Base-by-base conservation (phyloP, 108 stramenopile genomes). In the Cylindrotheca fusiformis region DNA sequence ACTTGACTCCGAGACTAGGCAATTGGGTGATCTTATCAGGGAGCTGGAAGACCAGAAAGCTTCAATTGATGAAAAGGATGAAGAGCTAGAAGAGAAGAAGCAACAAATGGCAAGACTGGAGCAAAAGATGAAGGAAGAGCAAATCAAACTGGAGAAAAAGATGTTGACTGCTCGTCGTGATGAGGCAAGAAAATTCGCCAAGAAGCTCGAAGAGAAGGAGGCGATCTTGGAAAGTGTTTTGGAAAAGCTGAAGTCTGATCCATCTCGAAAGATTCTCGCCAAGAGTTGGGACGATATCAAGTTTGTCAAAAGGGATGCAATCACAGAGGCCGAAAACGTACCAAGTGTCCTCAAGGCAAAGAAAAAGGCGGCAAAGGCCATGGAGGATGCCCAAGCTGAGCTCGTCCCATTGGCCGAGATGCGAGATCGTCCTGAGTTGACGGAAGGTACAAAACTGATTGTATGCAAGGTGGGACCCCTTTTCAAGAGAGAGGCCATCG, bases 141-240 rank as follows among this genome's bases (percentile, higher is more conserved):
- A 84, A 41, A 67, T 79, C 52, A 67, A 73, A 31, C 57, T 95
- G 24, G 93, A 91, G 66, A 58, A 60, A 19, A 79, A 84, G 54
- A 81, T 85, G 71, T 62, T 87, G 31, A 81, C 63, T 60, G 93
- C 79, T 22, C 73, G 89, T 23, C 71, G 87, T 50, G 84, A 85
- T 29, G 93, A 89, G 62, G 89, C 89, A 21, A 50, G 71, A 46
- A 85, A 88, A 59, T 94, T 91, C 69, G 86, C 89, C 1, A 78
- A 83, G 58, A 84, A 82, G 64, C 72, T 95, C 31, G 93, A 91
- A 72, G 93, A 90, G 52, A 95, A 94, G 71, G 96, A 97, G 69
- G 69, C 72, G 32, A 62, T 94, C 54, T 63, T 97, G 14, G 94
- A 97, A 74, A 80, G 90, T 55, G 75, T 97, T 32, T 57, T 94